phyloP scores from a whole-genome alignment of 2,329 filamentous ascomycete genomes.

The Fusarium sp. region DNA sequence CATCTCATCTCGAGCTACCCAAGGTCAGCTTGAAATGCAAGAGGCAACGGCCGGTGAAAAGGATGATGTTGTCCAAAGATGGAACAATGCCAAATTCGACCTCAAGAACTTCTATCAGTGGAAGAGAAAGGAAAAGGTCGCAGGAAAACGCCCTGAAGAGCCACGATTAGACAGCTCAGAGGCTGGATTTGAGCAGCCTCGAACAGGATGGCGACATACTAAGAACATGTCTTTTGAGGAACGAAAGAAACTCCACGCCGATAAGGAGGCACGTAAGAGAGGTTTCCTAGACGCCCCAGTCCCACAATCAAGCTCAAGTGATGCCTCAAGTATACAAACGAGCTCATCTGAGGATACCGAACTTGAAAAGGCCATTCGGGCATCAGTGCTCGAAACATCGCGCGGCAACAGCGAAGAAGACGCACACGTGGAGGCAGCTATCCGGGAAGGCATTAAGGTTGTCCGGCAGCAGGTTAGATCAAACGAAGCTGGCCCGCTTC shows the following conservation, averaged over 20 bases:
- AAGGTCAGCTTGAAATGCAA: slow-evolving; percentile 77
- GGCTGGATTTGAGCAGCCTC: slow-evolving; percentile 48
- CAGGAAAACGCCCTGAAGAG: slow-evolving; percentile 50
- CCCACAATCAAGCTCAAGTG: slow-evolving; percentile 20
- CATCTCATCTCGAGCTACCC: slow-evolving; percentile 78
- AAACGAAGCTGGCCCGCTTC: slow-evolving; percentile 42
- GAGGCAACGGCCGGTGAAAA: slow-evolving; percentile 68
- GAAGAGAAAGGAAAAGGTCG: slow-evolving; percentile 60
- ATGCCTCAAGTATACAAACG: slow-evolving; percentile 23
- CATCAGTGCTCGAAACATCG: slow-evolving; percentile 77
- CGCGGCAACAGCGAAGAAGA: slow-evolving; percentile 78
- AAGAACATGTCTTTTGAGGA: slow-evolving; percentile 64
- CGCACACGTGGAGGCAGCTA: slow-evolving; percentile 76
- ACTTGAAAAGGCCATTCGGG: slow-evolving; percentile 78
- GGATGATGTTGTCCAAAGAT: slow-evolving; percentile 72
- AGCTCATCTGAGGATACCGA: slow-evolving; percentile 63
- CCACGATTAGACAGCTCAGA: slow-evolving; percentile 23
- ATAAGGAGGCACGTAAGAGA: slow-evolving; percentile 59
- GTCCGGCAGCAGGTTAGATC: slow-evolving; percentile 52
- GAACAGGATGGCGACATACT: slow-evolving; percentile 63
- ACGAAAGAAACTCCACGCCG: slow-evolving; percentile 62
- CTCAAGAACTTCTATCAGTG: slow-evolving; percentile 69
- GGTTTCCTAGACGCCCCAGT: slow-evolving; percentile 37
- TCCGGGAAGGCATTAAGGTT: slow-evolving; percentile 77
- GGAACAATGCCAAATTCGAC: slow-evolving; percentile 71